Conservation (phyloP, 2,329 filamentous ascomycete species). For the Laburnicola sp. region DNA sequence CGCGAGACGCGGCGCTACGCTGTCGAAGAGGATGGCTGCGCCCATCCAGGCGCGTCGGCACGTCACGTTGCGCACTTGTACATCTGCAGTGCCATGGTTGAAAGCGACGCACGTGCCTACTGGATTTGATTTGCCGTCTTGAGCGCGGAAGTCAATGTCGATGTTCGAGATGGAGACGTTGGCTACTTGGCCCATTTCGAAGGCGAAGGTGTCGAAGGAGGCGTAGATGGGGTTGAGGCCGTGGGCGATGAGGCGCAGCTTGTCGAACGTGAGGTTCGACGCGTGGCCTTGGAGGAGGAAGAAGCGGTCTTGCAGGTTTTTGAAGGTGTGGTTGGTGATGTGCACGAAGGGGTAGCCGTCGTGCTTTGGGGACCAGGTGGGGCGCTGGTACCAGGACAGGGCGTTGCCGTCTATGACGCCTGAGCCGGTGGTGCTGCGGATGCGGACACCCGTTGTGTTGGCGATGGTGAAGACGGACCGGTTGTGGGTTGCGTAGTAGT, state of each 20-base stretch:
- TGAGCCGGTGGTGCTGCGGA: conserved; percentile 46
- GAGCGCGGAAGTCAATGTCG: conserved; percentile 40
- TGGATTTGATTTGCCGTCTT: background rate
- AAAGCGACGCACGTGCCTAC: conserved; percentile 45
- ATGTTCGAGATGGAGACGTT: conserved; percentile 47
- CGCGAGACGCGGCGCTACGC: conserved; percentile 21
- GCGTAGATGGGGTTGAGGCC: conserved; percentile 17
- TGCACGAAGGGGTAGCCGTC: conserved; percentile 16
- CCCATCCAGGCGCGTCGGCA: conserved; percentile 55
- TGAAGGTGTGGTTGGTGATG: conserved; percentile 46
- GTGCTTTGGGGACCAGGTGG: conserved; percentile 21
- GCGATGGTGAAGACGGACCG: conserved; percentile 47
- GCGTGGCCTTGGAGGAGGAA: conserved; percentile 41
- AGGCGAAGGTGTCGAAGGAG: conserved; percentile 44
- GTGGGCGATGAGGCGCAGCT: conserved; percentile 24
- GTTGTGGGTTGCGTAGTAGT: conserved; percentile 47
- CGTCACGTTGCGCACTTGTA: conserved; percentile 47
- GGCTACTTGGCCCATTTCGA: conserved; percentile 48
- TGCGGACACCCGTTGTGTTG: conserved; percentile 44
- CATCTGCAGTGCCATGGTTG: conserved; percentile 47
- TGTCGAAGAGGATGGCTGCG: conserved; percentile 46
- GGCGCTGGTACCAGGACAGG: conserved; percentile 39
- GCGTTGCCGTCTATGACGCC: conserved; percentile 54
- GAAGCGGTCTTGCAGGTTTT: conserved; percentile 54
- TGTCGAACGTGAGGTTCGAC: conserved; percentile 41